A percentile compares a stretch with the other conserved stretches of the same genome.
Evolutionary conservation across 2,329 filamentous ascomycete genomes (phyloP).

Genomic region (Sclerotiophoma versabilis): DNA sequence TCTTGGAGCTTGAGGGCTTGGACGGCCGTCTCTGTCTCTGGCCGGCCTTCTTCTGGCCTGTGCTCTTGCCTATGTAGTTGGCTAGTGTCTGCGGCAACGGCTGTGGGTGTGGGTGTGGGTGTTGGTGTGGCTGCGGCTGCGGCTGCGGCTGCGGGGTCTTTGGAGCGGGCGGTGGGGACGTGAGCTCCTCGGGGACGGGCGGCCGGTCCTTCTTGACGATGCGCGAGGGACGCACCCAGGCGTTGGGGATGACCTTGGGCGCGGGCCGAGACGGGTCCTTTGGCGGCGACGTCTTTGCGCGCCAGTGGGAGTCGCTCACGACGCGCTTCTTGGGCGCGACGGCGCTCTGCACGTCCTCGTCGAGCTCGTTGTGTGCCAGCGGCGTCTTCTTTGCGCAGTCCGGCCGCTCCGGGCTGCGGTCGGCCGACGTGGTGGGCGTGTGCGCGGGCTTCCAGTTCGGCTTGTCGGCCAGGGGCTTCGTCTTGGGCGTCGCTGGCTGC

Average conservation of each 20-base stretch:
- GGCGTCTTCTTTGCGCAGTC: constrained; percentile 42
- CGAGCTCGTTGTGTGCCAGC: constrained; percentile 48
- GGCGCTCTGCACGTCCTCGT: constrained; percentile 56
- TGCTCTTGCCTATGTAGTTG: constrained; percentile 37
- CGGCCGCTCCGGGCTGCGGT: constrained; percentile 38
- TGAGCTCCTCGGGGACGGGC: neutral
- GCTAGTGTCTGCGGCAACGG: constrained; percentile 31
- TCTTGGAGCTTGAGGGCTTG: constrained; percentile 38
- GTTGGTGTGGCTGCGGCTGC: constrained; percentile 20
- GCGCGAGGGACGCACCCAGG: constrained; percentile 49
- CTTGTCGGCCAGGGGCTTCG: constrained; percentile 35
- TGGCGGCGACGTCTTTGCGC: constrained; percentile 59
- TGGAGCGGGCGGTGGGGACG: constrained; percentile 18
- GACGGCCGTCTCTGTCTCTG: constrained; percentile 38
- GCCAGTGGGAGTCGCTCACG: constrained; percentile 91
- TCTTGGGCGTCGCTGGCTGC: constrained; percentile 35
- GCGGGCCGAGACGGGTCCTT: constrained; percentile 42
- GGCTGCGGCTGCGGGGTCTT: constrained; percentile 20
- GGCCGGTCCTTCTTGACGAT: constrained; percentile 31
- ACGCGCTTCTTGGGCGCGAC: constrained; percentile 87
- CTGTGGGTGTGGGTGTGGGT: constrained; percentile 21
- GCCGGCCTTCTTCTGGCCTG: constrained; percentile 33
- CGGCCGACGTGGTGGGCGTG: constrained; percentile 33
- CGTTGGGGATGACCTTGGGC: constrained; percentile 47
- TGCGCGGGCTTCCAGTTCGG: constrained; percentile 37